Percentiles rank a stretch among this genome's conserved stretches.
Conservation (phyloP, 495 filamentous ascomycete genomes). For the Viridothelium virens region DNA sequence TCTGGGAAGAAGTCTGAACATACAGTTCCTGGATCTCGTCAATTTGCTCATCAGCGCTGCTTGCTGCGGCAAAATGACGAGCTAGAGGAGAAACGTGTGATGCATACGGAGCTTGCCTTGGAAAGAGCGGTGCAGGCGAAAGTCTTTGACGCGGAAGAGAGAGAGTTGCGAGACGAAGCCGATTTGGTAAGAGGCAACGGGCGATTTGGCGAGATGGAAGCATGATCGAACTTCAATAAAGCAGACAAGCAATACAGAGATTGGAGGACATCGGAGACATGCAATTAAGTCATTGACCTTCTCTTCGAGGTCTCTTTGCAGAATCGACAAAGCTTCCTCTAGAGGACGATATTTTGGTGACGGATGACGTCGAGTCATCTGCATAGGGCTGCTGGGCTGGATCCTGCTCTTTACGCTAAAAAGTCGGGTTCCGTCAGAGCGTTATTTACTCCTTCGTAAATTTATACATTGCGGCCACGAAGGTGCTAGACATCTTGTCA, state of each 20-base stretch:
- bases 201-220: not conserved
- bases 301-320: not conserved
- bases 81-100: not conserved
- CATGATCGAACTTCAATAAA: not conserved
- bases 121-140: not conserved
- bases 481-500: not conserved
- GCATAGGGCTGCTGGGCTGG: not conserved
- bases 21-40: constrained; percentile 42
- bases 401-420: too few relatives aligned
- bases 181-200: not conserved
- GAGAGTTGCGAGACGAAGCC: not conserved
- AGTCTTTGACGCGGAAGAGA: not conserved
- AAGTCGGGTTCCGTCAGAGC: too few relatives aligned
- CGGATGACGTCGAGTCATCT: not conserved
- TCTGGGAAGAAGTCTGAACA: not conserved
- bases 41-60: constrained; percentile 36
- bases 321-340: not conserved
- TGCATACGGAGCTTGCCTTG: not conserved
- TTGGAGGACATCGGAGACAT: not conserved
- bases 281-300: not conserved
- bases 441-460: too few relatives aligned
- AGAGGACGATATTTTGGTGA: not conserved
- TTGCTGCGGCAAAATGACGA: constrained; percentile 16
- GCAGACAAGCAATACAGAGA: not conserved
- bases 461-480: too few relatives aligned